phyloP scores from a whole-genome alignment of 2,329 filamentous ascomycete species.

The Penicillium sp. region DNA sequence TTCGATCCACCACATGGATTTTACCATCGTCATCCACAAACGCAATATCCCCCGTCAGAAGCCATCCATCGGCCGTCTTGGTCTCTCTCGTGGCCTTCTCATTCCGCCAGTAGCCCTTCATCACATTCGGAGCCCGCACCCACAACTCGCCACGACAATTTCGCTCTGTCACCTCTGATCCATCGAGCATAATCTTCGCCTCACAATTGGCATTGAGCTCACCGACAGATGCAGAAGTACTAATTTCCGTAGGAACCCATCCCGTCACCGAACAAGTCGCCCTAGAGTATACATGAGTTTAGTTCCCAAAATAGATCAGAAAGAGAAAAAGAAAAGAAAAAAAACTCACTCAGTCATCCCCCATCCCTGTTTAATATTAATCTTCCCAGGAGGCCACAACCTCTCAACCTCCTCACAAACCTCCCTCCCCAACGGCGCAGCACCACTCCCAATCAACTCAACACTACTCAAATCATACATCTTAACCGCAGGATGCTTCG shows the following conservation, averaged over 20 bases:
- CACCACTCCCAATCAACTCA: conserved; percentile 60
- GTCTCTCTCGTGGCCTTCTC: conserved; percentile 64
- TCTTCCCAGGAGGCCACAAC: conserved; percentile 50
- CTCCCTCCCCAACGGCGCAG: conserved; percentile 62
- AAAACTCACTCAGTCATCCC: conserved; percentile 73
- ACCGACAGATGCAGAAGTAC: conserved; percentile 54
- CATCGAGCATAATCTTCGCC: conserved; percentile 61
- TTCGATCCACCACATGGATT: conserved; percentile 70
- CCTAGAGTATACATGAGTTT: conserved; percentile 24
- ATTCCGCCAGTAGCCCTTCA: conserved; percentile 75
- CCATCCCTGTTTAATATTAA: conserved; percentile 70
- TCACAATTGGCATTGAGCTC: conserved; percentile 66
- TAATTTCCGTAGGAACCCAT: conserved; percentile 57
- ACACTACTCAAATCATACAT: conserved; percentile 69
- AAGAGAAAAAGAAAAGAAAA: conserved; percentile 26
- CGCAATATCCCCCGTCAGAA: conserved; percentile 70
- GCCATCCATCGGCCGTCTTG: conserved; percentile 63
- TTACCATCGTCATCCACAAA: conserved; percentile 57
- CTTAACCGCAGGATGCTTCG: conserved; percentile 65
- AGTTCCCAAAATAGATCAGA: neutral
- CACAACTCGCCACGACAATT: conserved; percentile 68
- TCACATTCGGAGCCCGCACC: conserved; percentile 68
- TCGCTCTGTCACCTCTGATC: conserved; percentile 48
- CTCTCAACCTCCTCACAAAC: conserved; percentile 58
- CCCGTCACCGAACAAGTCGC: conserved; percentile 67